Conservation (phyloP, 805 yeast genomes). For the Martiniozyma abietophila region DNA sequence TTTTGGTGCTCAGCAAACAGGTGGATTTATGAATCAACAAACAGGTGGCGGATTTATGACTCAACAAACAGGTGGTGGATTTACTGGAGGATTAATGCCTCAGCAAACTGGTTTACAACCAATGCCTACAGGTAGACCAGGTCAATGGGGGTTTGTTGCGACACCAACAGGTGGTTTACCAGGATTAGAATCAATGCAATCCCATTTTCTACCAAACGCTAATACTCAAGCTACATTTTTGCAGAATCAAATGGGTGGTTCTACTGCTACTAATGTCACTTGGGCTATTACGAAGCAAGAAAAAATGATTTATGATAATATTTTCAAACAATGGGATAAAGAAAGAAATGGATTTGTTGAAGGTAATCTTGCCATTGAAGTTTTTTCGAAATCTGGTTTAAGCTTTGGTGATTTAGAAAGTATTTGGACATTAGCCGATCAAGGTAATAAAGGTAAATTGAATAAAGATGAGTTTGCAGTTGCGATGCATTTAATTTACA, state of each 20-base stretch:
- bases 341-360: slow-evolving; percentile 57
- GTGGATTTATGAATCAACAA: slow-evolving; percentile 29
- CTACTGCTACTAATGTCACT: slow-evolving; percentile 43
- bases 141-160: slow-evolving; percentile 72
- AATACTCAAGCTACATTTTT: slow-evolving; percentile 21
- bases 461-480: slow-evolving; percentile 89
- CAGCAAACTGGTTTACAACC: slow-evolving; percentile 40
- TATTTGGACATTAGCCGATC: slow-evolving; percentile 86
- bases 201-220: slow-evolving; percentile 55
- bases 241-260: slow-evolving; percentile 24
- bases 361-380: slow-evolving; percentile 74
- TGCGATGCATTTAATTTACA: slow-evolving; percentile 93
- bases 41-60: slow-evolving; percentile 33
- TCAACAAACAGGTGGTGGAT: slow-evolving; percentile 21
- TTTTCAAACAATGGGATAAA: slow-evolving; percentile 82
- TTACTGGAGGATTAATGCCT: slow-evolving; percentile 29
- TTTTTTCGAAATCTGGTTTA: slow-evolving; percentile 87
- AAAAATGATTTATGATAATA: slow-evolving; percentile 74
- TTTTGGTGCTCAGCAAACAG: slow-evolving; percentile 20
- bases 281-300: slow-evolving; percentile 87
- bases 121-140: slow-evolving; percentile 56
- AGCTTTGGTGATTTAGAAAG: slow-evolving; percentile 76
- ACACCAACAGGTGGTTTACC: slow-evolving; percentile 65
- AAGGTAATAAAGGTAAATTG: slow-evolving; percentile 71
- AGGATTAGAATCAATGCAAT: slow-evolving; percentile 56